Percentiles rank a stretch among this genome's conserved stretches.
These are phyloP conservation scores for Myxozyma kluyveri DNA, from an alignment of 805 yeast genomes.

Conservation along the genomic window DNA sequence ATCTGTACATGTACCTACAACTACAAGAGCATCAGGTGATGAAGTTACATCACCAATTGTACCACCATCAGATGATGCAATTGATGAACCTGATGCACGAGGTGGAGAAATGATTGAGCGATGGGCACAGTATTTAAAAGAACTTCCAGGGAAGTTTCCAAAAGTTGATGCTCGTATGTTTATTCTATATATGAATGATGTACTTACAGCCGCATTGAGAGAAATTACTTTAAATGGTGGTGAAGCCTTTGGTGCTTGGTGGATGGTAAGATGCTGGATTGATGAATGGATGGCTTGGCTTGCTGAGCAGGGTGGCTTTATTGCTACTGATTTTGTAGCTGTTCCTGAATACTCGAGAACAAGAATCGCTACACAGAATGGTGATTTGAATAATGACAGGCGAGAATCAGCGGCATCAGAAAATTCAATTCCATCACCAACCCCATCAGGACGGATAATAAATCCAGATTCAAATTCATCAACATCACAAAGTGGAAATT, in stretches of 20 bases:
- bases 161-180: constrained; percentile 56
- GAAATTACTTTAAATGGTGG: constrained; percentile 61
- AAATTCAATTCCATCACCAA: too few species aligned
- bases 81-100: constrained; percentile 5
- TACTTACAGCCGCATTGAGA: constrained; percentile 58
- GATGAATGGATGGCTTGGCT: constrained; percentile 69
- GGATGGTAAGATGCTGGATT: constrained; percentile 70
- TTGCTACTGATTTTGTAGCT: constrained; percentile 24
- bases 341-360: background rate
- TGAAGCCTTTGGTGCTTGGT: constrained; percentile 68
- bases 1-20: background rate
- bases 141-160: constrained; percentile 49
- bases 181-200: constrained; percentile 50
- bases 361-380: too few species aligned
- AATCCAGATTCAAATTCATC: background rate
- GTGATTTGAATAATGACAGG: too few species aligned
- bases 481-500: background rate
- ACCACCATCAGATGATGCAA: background rate
- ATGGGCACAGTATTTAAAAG: constrained; percentile 43
- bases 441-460: too few species aligned
- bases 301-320: constrained; percentile 48
- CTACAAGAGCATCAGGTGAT: constrained; percentile 3
- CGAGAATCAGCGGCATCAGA: too few species aligned
- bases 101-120: constrained; percentile 34
- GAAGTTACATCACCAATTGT: constrained; percentile 6